These are phyloP conservation scores for Candida frijolesensis DNA, from an alignment of 1,139 yeast species.

Conservation along the genomic window DNA sequence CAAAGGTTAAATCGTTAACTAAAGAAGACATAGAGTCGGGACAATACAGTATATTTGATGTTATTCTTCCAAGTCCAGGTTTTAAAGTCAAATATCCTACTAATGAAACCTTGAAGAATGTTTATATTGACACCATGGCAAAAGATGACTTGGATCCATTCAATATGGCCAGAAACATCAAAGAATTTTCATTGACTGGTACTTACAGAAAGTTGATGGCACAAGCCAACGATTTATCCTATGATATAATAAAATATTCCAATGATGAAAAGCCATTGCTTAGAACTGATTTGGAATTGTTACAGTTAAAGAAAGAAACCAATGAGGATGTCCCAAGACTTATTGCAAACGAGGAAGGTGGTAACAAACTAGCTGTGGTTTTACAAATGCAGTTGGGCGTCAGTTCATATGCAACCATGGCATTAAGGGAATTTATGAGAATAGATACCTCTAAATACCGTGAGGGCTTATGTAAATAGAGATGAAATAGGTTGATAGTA, in stretches of 20 bases:
- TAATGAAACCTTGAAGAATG: slow-evolving; percentile 58
- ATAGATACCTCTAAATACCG: slow-evolving; percentile 68
- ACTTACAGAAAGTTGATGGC: slow-evolving; percentile 79
- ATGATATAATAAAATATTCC: slow-evolving; percentile 61
- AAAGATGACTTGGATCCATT: slow-evolving; percentile 82
- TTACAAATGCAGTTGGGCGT: slow-evolving; percentile 78
- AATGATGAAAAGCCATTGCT: slow-evolving; percentile 71
- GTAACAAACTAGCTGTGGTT: slow-evolving; percentile 65
- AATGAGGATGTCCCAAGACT: slow-evolving; percentile 21
- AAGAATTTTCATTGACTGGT: slow-evolving; percentile 91
- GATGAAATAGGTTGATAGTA: no score
- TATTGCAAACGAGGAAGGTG: slow-evolving; percentile 44
- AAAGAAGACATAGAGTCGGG: slow-evolving; percentile 67
- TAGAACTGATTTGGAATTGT: slow-evolving; percentile 77
- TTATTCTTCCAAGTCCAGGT: slow-evolving; percentile 94
- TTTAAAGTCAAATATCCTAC: slow-evolving; percentile 83
- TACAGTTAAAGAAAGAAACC: slow-evolving; percentile 44
- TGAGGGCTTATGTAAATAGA: slow-evolving; percentile 11
- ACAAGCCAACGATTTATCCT: slow-evolving; percentile 66
- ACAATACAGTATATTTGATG: slow-evolving; percentile 71
- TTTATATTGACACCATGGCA: slow-evolving; percentile 75
- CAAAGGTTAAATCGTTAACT: slow-evolving; percentile 71
- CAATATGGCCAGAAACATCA: slow-evolving; percentile 79
- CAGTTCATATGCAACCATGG: slow-evolving; percentile 97
- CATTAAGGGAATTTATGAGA: slow-evolving; percentile 87